These are phyloP conservation scores for Fennellomyces sp. DNA, from an alignment of 371 early-diverging fungal genomes.

Conservation along the genomic window DNA sequence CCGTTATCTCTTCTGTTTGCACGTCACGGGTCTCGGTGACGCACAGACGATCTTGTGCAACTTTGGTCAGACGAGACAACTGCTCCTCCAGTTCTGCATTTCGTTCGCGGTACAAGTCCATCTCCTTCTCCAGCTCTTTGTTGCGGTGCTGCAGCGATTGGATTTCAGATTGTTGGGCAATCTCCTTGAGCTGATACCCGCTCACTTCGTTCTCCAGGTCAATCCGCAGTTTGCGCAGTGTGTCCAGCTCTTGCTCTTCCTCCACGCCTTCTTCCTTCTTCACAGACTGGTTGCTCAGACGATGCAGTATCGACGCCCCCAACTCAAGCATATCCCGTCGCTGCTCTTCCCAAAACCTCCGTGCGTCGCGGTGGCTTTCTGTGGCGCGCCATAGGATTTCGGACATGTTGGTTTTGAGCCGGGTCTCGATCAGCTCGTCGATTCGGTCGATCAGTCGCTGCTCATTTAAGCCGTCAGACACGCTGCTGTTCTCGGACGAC, in stretches of 20 bases:
- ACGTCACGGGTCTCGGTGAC: background rate
- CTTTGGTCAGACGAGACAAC: background rate
- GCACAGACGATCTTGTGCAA: background rate
- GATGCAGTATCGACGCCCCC: conserved; percentile 20
- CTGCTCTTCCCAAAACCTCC: conserved; percentile 41
- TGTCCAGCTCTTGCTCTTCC: conserved; percentile 22
- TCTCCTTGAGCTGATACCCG: conserved; percentile 13
- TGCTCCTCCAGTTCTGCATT: conserved; percentile 21
- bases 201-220: conserved; percentile 27
- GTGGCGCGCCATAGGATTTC: conserved; percentile 36
- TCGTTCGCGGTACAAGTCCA: background rate
- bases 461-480: conserved; percentile 7
- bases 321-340: conserved; percentile 36
- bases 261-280: conserved; percentile 7
- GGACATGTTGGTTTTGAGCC: conserved; percentile 27
- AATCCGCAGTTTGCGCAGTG: conserved; percentile 16
- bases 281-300: conserved; percentile 15
- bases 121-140: conserved; percentile 16
- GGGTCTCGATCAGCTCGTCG: conserved; percentile 25
- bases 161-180: conserved; percentile 21
- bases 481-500: background rate
- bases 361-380: conserved; percentile 34
- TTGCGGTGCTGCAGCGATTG: conserved; percentile 12
- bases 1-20: background rate
- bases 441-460: conserved; percentile 23